These are phyloP conservation scores for Thelonectria blattea DNA, from an alignment of 2,329 filamentous ascomycete species.

Conservation along the genomic window DNA sequence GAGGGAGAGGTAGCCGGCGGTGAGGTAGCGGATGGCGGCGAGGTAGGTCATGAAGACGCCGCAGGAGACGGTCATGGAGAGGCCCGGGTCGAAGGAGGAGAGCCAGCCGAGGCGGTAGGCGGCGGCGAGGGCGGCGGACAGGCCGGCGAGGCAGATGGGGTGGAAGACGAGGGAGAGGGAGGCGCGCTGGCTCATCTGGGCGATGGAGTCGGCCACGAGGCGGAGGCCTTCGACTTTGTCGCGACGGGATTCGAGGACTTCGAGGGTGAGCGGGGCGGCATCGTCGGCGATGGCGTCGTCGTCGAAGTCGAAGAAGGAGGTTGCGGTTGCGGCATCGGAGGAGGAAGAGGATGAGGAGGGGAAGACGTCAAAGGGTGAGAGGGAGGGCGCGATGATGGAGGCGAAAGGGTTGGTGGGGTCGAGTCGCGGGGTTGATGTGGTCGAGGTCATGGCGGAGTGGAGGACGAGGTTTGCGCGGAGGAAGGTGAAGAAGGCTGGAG, in stretches of 20 bases:
- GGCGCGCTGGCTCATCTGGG: conserved; percentile 78
- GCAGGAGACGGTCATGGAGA: conserved; percentile 63
- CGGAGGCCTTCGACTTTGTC: conserved; percentile 73
- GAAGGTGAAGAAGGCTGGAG: conserved; percentile 80
- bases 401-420: conserved; percentile 52
- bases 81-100: conserved; percentile 55
- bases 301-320: conserved; percentile 57
- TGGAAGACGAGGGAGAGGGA: conserved; percentile 69
- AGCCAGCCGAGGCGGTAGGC: conserved; percentile 56
- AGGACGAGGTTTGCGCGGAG: conserved; percentile 81
- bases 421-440: conserved; percentile 68
- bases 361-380: conserved; percentile 57
- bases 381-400: conserved; percentile 54
- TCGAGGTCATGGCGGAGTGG: conserved; percentile 65
- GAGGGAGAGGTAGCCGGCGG: conserved; percentile 65
- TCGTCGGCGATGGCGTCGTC: conserved; percentile 48
- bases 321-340: conserved; percentile 53
- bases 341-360: conserved; percentile 51
- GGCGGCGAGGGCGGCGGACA: conserved; percentile 51
- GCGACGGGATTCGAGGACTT: conserved; percentile 56
- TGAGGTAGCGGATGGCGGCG: conserved; percentile 64
- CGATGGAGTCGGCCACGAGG: conserved; percentile 80
- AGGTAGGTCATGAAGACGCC: conserved; percentile 70
- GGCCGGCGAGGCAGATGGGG: conserved; percentile 57
- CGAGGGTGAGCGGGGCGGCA: conserved; percentile 69